Evolutionary conservation across 164 flowering plant species (phyloP).

Genomic region (Piper longum): DNA sequence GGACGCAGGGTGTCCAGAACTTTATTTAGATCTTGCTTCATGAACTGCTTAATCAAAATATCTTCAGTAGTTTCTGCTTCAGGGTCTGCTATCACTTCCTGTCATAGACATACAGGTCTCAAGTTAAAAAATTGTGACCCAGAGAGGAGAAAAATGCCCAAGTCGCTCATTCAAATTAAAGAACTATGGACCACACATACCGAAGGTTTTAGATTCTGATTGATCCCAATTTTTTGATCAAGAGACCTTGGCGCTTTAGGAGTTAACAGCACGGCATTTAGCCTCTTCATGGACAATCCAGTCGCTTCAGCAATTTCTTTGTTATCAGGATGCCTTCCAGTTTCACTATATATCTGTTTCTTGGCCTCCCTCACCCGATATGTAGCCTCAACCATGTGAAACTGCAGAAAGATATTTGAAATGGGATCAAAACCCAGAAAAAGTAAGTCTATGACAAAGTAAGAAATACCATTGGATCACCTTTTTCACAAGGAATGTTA

Average conservation of each 20-base stretch:
- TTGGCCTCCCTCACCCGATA: conserved; percentile 79
- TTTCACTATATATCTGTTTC: conserved; percentile 46
- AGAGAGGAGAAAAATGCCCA: neutral
- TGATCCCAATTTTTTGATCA: conserved; percentile 68
- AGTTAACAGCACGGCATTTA: conserved; percentile 41
- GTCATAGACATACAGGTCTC: neutral
- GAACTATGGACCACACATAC: conserved; percentile 21
- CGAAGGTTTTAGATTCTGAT: conserved; percentile 62
- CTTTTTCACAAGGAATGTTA: neutral
- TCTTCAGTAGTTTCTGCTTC: conserved; percentile 69
- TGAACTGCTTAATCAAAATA: conserved; percentile 48
- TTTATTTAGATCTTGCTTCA: conserved; percentile 75
- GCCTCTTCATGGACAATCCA: conserved; percentile 85
- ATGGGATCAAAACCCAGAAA: neutral
- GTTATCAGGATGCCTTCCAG: conserved; percentile 57
- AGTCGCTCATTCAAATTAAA: neutral
- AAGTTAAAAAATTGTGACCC: no score
- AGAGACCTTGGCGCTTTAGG: conserved; percentile 88
- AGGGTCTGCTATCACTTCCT: conserved; percentile 80
- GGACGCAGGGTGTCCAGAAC: conserved; percentile 53
- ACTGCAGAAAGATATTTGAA: conserved; percentile 22
- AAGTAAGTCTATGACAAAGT: neutral
- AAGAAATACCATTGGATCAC: neutral
- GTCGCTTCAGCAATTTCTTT: conserved; percentile 80
- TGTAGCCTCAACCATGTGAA: conserved; percentile 93